Evolutionary conservation across 176 grass and related monocot species (phyloP), one percentile per base, ranked within the genome.

Genomic region (Hordeum marinum): DNA sequence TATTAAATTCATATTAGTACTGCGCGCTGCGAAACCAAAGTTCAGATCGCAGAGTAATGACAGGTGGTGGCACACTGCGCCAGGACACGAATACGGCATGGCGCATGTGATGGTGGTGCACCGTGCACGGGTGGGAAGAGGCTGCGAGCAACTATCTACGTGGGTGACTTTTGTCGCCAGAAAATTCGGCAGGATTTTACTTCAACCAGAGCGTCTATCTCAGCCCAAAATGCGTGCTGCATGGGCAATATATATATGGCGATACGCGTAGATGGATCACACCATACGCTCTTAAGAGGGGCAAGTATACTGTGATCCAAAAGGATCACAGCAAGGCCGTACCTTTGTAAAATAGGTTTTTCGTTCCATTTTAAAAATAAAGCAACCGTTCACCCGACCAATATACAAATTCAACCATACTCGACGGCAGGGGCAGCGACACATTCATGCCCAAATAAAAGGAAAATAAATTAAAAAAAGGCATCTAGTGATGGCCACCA

Each of bases 151-250:
- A 6, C 26, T 18, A 23, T 20, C 60, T 45, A n/a, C 35, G 34
- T 35, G 60, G 59, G 34, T 34, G 69, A 12, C 63, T 66, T 63
- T 20, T 34, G 34, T 76, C 7, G 45, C 8, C 55, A 24, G 34
- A 1, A 86, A 86, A 21, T 35, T 69, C 77, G 85, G 68, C 72
- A 52, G 41, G 77, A 11, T 63, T 64, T 21, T 31, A 86, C 68
- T 86, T 74, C 2, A 71, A 61, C 50, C 24, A 24, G 14, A 1
- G n/a, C 21, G 63, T 85, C 74, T 7, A 68, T 34, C 32, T 34
- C 32, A 34, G 32, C 32, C 32, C 32, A 34, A 34, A 34, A 34
- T 34, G 32, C 32, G 3, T 34, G 32, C 32, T 34, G 32, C 32
- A 34, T 34, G 32, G 32, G 32, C 32, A 29, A 29, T 29, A 2